Evolutionary conservation across 164 flowering plant genomes (phyloP).

Genomic region (Stephania cephalantha): DNA sequence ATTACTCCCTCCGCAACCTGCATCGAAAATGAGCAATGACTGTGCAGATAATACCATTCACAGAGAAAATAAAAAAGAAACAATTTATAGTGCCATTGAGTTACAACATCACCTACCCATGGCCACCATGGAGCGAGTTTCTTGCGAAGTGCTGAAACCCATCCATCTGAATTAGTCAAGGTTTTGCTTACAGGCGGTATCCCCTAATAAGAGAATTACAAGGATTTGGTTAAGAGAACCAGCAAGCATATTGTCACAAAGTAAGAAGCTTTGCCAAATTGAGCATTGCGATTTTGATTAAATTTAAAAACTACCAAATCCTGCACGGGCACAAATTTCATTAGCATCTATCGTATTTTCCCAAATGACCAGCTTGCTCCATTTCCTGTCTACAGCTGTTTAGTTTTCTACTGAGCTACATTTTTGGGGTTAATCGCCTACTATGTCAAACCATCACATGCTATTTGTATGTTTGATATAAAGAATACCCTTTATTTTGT

Average conservation of each 20-base stretch:
- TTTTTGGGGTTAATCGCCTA: no score
- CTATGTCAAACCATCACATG: no score
- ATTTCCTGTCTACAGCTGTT: no score
- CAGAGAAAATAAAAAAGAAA: not conserved
- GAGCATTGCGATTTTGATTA: not conserved
- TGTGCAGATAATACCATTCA: not conserved
- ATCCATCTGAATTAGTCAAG: conserved; percentile 42
- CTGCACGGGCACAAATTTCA: not conserved
- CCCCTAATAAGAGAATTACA: conserved; percentile 40
- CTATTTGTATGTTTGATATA: no score
- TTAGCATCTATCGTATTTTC: not conserved
- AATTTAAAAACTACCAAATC: not conserved
- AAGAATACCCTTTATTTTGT: no score
- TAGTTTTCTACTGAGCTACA: no score
- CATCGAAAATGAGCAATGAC: conserved; percentile 7
- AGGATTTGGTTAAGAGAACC: not conserved
- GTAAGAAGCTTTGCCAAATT: not conserved
- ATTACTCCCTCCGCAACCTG: conserved; percentile 86
- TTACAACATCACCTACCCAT: conserved; percentile 54
- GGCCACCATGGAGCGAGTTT: conserved; percentile 77
- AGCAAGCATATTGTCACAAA: not conserved
- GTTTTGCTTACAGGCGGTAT: conserved; percentile 60
- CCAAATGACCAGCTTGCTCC: not conserved
- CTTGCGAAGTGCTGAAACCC: conserved; percentile 69
- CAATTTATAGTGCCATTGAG: not conserved